Percentiles rank a stretch among this genome's conserved stretches.
Conservation (phyloP, 768 basidiomycete species). For the Tricholoma hemisulphureum region DNA sequence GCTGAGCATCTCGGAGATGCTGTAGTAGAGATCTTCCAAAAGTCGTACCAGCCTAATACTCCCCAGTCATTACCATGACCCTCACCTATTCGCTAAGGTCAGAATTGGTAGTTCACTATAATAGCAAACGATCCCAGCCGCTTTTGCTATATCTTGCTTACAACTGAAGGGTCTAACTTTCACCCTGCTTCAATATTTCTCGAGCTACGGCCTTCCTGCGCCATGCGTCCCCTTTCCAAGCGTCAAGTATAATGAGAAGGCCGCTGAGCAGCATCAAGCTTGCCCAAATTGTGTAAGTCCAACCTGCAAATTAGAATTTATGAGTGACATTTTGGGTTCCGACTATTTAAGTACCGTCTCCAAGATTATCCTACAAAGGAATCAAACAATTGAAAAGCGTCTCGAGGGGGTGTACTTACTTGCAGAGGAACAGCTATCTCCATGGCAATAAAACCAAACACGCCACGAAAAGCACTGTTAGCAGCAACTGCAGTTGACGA, state of each 20-base stretch:
- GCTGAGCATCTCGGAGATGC: no score
- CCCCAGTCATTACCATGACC: no score
- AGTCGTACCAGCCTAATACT: no score
- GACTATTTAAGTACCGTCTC: conserved; percentile 54
- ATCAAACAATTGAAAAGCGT: not conserved
- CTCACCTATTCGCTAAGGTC: no score
- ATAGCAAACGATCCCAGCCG: no score
- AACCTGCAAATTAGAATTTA: conserved; percentile 30
- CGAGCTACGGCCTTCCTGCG: conserved; percentile 46
- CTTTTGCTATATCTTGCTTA: not conserved
- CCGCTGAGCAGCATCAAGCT: conserved; percentile 51
- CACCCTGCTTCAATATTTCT: conserved; percentile 28
- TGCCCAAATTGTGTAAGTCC: conserved; percentile 68
- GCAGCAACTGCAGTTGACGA: conserved; percentile 72
- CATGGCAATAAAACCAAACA: conserved; percentile 62
- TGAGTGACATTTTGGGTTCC: not conserved
- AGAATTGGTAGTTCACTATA: no score
- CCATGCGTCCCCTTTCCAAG: conserved; percentile 60
- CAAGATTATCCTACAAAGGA: conserved; percentile 52
- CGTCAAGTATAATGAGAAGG: conserved; percentile 57
- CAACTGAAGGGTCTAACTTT: not conserved
- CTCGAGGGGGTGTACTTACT: conserved; percentile 32
- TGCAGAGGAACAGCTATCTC: conserved; percentile 77
- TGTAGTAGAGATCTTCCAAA: no score
- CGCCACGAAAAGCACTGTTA: conserved; percentile 76